phyloP scores from a whole-genome alignment of 2,329 filamentous ascomycete species.

The Chrysoporthe cubensis region DNA sequence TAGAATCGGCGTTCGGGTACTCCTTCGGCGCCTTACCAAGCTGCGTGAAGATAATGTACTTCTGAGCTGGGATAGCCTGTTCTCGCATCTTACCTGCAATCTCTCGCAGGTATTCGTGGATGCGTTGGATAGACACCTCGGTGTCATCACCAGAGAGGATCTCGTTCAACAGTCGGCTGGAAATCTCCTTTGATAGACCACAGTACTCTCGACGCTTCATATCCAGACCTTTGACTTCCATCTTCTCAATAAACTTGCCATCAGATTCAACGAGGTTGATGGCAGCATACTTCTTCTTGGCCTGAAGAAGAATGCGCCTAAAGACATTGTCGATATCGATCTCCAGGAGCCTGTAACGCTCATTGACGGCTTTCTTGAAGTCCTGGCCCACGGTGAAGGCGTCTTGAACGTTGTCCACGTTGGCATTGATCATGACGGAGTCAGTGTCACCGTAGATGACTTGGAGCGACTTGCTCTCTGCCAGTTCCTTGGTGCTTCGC shows the following conservation, averaged over 20 bases:
- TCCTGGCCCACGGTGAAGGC: conserved; percentile 90
- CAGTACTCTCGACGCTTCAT: conserved; percentile 99
- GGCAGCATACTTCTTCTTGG: conserved; percentile 99
- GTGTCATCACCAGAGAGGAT: conserved; percentile 92
- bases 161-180: conserved; percentile 86
- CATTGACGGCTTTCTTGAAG: conserved; percentile 94
- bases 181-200: conserved; percentile 92
- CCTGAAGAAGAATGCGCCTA: conserved; percentile 87
- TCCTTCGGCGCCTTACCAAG: conserved; percentile 92
- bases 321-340: conserved; percentile 99
- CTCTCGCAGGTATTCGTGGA: conserved; percentile 90
- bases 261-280: conserved; percentile 90
- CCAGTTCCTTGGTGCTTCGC: conserved; percentile 91
- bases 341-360: conserved; percentile 87
- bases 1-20: conserved; percentile 90
- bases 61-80: conserved; percentile 72
- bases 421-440: conserved; percentile 99
- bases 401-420: conserved; percentile 89
- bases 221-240: conserved; percentile 97
- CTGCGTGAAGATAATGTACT: conserved; percentile 98
- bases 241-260: conserved; percentile 88
- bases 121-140: conserved; percentile 82
- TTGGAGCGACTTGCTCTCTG: conserved; percentile 85
- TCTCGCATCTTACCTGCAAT: conserved; percentile 87
- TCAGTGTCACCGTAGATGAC: conserved; percentile 99